Conservation (phyloP, 1,139 yeast genomes). For the Yamadazyma triangularis region DNA sequence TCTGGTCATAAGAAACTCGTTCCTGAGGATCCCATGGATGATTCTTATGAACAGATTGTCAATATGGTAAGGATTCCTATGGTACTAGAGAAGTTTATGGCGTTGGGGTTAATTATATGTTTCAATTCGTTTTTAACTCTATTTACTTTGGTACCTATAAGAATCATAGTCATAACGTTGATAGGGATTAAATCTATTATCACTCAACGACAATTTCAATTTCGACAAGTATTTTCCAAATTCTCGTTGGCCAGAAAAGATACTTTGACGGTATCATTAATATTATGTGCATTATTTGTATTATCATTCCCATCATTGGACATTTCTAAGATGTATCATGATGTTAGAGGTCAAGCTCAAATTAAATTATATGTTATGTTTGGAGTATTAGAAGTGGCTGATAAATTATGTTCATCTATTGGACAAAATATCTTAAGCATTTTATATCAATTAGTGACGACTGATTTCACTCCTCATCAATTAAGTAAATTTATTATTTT, state of each 20-base stretch:
- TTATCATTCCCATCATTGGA: conserved; percentile 52
- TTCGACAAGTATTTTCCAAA: conserved; percentile 1
- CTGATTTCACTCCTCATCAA: conserved; percentile 1
- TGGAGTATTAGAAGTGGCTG: conserved; percentile 87
- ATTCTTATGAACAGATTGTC: conserved; percentile 47
- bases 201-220: neutral
- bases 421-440: conserved; percentile 78
- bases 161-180: conserved; percentile 27
- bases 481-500: conserved; percentile 22
- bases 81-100: conserved; percentile 66
- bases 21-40: conserved; percentile 2
- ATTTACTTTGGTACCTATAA: conserved; percentile 72
- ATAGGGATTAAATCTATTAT: conserved; percentile 6
- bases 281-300: conserved; percentile 32
- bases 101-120: conserved; percentile 73
- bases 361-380: conserved; percentile 90
- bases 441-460: conserved; percentile 32
- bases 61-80: conserved; percentile 65
- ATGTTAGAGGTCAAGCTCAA: conserved; percentile 87
- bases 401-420: conserved; percentile 75
- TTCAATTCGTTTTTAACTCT: conserved; percentile 72
- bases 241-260: conserved; percentile 38
- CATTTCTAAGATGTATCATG: conserved; percentile 83
- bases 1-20: conserved; percentile 5
- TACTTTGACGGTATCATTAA: conserved; percentile 42